phyloP scores from a whole-genome alignment of 805 yeast species.

The Kuraishia capsulata region DNA sequence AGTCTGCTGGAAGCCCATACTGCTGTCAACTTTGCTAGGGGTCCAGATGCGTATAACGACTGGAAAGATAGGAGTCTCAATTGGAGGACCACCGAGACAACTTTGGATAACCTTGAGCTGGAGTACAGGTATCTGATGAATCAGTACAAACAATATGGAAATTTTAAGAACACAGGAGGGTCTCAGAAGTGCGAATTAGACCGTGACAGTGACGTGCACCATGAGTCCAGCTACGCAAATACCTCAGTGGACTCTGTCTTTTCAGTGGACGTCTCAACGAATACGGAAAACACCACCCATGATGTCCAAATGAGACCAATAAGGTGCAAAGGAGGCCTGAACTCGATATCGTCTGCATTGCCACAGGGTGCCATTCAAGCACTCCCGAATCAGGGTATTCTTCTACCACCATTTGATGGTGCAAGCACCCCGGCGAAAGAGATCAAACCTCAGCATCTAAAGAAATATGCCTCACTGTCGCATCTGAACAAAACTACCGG shows the following conservation, averaged over 20 bases:
- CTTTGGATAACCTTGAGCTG: conserved; percentile 30
- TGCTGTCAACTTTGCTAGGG: conserved; percentile 7
- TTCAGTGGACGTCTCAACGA: background rate
- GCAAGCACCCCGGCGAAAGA: too few species aligned
- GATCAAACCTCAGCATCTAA: too few species aligned
- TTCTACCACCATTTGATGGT: background rate
- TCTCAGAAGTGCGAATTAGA: conserved; percentile 12
- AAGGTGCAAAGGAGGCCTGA: background rate
- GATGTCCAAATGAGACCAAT: background rate
- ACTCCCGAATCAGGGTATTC: too few species aligned
- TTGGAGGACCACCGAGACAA: conserved; percentile 36
- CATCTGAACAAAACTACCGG: background rate
- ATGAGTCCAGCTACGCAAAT: background rate
- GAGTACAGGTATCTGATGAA: conserved; percentile 28
- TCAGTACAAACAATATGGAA: conserved; percentile 6
- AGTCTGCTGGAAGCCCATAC: conserved; percentile 15
- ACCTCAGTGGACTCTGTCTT: background rate
- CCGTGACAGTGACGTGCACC: background rate
- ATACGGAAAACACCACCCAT: background rate
- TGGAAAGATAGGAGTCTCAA: conserved; percentile 26
- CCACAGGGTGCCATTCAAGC: too few species aligned
- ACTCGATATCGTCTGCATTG: too few species aligned
- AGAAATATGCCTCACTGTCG: background rate
- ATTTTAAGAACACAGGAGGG: background rate
- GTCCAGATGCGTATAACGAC: conserved; percentile 11